These are phyloP conservation scores for Paxillus rubicundulus DNA, from an alignment of 768 basidiomycete species.

Conservation along the genomic window DNA sequence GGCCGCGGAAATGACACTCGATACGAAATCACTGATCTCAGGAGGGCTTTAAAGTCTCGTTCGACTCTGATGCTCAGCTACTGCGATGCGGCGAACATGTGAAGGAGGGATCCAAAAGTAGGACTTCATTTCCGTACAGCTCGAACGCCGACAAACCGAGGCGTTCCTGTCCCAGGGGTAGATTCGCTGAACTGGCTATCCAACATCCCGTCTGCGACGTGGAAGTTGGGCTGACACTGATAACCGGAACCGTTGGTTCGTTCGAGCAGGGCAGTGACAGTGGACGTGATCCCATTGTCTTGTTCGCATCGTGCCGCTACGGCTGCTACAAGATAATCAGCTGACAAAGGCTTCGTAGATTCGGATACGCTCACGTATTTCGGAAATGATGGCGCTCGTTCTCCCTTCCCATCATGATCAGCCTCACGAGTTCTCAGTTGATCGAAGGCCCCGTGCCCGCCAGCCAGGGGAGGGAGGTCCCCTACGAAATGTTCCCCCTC, in stretches of 20 bases:
- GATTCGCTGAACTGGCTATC: slow-evolving; percentile 24
- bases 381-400: slow-evolving; percentile 18
- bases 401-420: not conserved
- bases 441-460: slow-evolving; percentile 10
- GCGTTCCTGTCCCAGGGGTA: slow-evolving; percentile 24
- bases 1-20: slow-evolving; percentile 25
- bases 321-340: slow-evolving; percentile 15
- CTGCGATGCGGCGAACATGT: slow-evolving; percentile 25
- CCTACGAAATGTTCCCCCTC: too few species aligned
- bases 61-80: slow-evolving; percentile 14
- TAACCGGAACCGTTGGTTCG: slow-evolving; percentile 14
- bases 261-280: slow-evolving; percentile 7
- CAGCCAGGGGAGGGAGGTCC: not conserved
- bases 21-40: slow-evolving; percentile 18
- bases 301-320: slow-evolving; percentile 11
- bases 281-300: slow-evolving; percentile 9
- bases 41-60: slow-evolving; percentile 1
- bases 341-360: slow-evolving; percentile 2
- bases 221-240: slow-evolving; percentile 2
- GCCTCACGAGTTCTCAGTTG: slow-evolving; percentile 2
- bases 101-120: slow-evolving; percentile 19
- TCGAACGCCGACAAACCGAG: slow-evolving; percentile 28
- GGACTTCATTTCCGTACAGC: slow-evolving; percentile 26
- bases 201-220: slow-evolving; percentile 14
- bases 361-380: not conserved